phyloP scores from a whole-genome alignment of 768 basidiomycete species.

The Suillus americanus region DNA sequence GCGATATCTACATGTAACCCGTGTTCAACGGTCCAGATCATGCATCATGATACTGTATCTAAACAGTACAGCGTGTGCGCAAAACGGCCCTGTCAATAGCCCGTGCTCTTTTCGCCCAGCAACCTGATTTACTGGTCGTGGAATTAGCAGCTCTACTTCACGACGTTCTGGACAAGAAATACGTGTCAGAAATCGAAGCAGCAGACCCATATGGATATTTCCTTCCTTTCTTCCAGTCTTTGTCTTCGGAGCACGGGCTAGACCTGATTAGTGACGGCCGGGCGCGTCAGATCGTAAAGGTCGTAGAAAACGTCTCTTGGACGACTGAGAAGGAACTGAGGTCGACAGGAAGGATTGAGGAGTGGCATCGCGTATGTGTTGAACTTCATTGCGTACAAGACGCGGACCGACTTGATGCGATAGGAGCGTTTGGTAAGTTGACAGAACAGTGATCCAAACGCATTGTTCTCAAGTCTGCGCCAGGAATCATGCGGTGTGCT shows the following conservation, averaged over 20 bases:
- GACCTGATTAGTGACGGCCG: constrained; percentile 64
- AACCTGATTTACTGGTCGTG: constrained; percentile 71
- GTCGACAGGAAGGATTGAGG: constrained; percentile 50
- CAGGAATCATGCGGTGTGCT: constrained; percentile 67
- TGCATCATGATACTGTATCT: not conserved
- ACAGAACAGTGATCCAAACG: not conserved
- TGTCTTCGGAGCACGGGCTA: constrained; percentile 42
- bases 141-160: constrained; percentile 89
- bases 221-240: constrained; percentile 58
- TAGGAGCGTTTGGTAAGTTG: constrained; percentile 70
- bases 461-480: not conserved
- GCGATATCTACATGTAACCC: not conserved
- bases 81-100: constrained; percentile 75
- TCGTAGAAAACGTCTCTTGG: constrained; percentile 85
- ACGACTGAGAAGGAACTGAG: constrained; percentile 74
- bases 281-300: constrained; percentile 51
- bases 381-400: constrained; percentile 86
- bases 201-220: constrained; percentile 67
- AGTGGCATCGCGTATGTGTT: constrained; percentile 68
- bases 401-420: constrained; percentile 76
- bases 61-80: constrained; percentile 76
- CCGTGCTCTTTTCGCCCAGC: constrained; percentile 37
- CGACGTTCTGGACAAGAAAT: constrained; percentile 87
- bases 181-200: constrained; percentile 56
- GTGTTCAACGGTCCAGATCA: constrained; percentile 1